These are phyloP conservation scores for Saccharomyces hybrid DNA, from an alignment of 1,139 yeast genomes.

Conservation along the genomic window DNA sequence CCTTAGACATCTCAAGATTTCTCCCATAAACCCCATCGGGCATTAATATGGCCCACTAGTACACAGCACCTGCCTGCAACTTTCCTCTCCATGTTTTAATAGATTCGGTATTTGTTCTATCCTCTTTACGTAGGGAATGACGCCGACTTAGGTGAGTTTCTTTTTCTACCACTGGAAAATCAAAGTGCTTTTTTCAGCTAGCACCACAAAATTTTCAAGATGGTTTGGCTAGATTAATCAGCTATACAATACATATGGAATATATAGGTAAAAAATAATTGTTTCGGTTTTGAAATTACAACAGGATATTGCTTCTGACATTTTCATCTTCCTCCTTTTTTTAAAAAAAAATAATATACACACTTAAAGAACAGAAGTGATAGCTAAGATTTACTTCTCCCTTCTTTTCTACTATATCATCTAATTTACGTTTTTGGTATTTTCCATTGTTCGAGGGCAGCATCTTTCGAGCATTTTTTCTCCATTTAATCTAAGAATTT, in stretches of 20 bases:
- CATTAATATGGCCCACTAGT: neutral
- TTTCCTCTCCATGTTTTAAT: neutral
- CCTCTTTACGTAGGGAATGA: neutral
- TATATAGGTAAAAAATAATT: neutral
- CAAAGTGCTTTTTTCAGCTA: neutral
- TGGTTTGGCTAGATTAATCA: neutral
- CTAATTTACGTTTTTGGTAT: neutral
- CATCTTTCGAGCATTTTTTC: neutral
- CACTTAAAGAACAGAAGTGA: neutral
- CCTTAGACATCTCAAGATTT: neutral
- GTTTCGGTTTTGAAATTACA: neutral
- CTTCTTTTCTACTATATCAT: neutral
- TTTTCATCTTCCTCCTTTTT: neutral
- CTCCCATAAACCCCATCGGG: neutral
- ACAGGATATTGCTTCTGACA: neutral
- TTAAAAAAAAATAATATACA: neutral
- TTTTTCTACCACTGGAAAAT: neutral
- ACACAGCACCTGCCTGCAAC: neutral
- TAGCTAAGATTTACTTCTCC: neutral
- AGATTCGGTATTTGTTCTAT: neutral
- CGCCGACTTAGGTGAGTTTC: neutral
- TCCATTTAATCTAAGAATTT: neutral
- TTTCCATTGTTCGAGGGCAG: neutral
- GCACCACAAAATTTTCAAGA: constrained; percentile 1
- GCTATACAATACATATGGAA: neutral